Evolutionary conservation across 2,329 filamentous ascomycete species (phyloP).

Genomic region (Anthostomella pinea): DNA sequence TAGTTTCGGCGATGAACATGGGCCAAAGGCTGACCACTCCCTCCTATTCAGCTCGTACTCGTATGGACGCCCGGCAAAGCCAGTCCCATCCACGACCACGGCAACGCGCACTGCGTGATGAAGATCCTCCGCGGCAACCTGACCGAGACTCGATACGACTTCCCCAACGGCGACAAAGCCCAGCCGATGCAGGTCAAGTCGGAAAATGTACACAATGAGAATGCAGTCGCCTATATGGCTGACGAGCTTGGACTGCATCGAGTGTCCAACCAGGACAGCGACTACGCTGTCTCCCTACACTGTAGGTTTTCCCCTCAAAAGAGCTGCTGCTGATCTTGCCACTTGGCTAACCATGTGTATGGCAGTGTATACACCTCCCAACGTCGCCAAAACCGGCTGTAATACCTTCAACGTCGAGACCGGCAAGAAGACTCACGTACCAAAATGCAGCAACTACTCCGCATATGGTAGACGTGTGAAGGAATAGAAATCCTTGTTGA

Average conservation of each 20-base stretch:
- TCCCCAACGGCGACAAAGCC: conserved; percentile 54
- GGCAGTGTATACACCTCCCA: conserved; percentile 79
- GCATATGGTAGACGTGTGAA: conserved; percentile 51
- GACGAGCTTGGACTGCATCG: conserved; percentile 85
- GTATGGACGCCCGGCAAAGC: conserved; percentile 85
- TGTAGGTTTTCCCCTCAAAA: conserved; percentile 42
- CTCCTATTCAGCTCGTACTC: conserved; percentile 64
- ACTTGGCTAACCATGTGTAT: conserved; percentile 23
- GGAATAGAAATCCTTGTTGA: conserved; percentile 25
- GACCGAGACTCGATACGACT: conserved; percentile 78
- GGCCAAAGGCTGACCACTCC: conserved; percentile 19
- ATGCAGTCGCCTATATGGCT: conserved; percentile 86
- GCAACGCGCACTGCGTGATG: conserved; percentile 90
- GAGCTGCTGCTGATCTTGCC: too few relatives aligned
- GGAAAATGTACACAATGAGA: conserved; percentile 64
- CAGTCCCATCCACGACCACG: conserved; percentile 85
- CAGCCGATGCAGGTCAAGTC: conserved; percentile 62
- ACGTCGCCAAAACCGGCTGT: conserved; percentile 79
- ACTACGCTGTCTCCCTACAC: conserved; percentile 83
- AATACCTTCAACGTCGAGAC: conserved; percentile 77
- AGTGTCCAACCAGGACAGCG: conserved; percentile 71
- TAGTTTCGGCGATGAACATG: neutral
- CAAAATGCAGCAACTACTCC: conserved; percentile 71
- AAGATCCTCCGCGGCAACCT: conserved; percentile 77
- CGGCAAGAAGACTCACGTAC: conserved; percentile 68